Evolutionary conservation across 495 filamentous ascomycete species (phyloP), one percentile per base, ranked within the genome.

Genomic region (Letharia lupina): DNA sequence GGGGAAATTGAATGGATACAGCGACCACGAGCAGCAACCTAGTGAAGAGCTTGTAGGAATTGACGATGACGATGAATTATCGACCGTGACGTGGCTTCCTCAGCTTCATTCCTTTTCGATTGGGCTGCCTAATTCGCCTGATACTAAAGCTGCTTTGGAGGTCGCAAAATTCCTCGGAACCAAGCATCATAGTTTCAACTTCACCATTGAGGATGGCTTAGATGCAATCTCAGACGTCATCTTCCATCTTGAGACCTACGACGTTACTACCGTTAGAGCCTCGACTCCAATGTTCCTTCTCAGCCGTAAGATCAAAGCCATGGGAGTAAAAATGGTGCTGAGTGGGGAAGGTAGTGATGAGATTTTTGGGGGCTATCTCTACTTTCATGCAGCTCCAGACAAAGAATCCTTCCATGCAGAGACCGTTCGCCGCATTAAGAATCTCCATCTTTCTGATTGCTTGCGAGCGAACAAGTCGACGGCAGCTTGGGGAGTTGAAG

Each of bases 301-400:
- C 18, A 91, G 89, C 69, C 89, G 94, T 72, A 98, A 98, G 80
- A 98, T 98, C 82, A 98, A 98, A 82, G 94, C 91, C 23, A 88
- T 96, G 84, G 95, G 94, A 67, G 91, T 98, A 64, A 98, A 98
- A 85, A 98, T 98, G 94, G 94, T 98, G 65, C 83, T 98, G 52
- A 92, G 88, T 73, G 94, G 94, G 64, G 94, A 98, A 80, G 94
- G 94, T 66, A 91, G 87, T 73, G 94, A 98, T 76, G 94, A 98
- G 78, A 95, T 97, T 73, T 98, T 96, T 71, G 94, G 95, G 66
- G 94, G 94, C 50, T 98, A 98, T 79, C 88, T 98, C 31, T 98
- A 98, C 82, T 98, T 98, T 86, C 90, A 95, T 78, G 88, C 86
- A 67, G 94, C 94, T 11, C 94, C 94, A 62, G 84, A 89, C 82